Conservation (phyloP, 164 flowering plant species). For the Euptelea pleiosperma region DNA sequence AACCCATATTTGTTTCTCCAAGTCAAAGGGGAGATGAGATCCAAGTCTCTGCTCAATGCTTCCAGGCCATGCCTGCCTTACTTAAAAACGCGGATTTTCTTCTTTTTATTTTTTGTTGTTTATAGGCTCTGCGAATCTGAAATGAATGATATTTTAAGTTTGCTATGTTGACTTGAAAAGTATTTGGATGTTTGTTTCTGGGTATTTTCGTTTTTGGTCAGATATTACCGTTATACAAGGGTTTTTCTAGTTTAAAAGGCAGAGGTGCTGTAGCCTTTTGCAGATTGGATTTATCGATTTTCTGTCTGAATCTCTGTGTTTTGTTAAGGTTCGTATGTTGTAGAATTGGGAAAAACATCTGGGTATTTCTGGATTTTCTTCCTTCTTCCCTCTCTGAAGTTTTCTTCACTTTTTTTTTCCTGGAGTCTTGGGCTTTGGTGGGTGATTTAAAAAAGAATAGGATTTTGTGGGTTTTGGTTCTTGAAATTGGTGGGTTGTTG, state of each 20-base stretch:
- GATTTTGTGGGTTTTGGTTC: background rate
- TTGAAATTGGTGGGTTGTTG: background rate
- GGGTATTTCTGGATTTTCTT: background rate
- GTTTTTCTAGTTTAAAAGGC: no score
- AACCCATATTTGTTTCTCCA: slow-evolving; percentile 12
- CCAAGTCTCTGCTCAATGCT: slow-evolving; percentile 4
- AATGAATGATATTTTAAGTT: background rate
- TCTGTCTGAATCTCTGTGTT: background rate
- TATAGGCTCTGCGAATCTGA: slow-evolving; percentile 4
- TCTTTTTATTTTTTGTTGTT: background rate
- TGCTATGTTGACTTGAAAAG: background rate
- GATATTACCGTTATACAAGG: slow-evolving; percentile 1
- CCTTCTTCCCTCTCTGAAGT: no score
- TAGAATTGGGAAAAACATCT: background rate
- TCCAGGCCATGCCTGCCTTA: slow-evolving; percentile 4
- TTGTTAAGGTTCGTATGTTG: background rate
- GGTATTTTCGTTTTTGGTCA: background rate
- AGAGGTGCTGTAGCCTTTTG: background rate
- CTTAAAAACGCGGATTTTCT: background rate
- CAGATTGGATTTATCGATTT: no score
- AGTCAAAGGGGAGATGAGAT: slow-evolving; percentile 12
- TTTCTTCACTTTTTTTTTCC: background rate
- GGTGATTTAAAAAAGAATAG: background rate
- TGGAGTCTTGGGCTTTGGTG: background rate
- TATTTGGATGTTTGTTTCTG: background rate